Base-by-base conservation (phyloP, 108 stramenopile species). In the Phaeodactylum tricornutum region DNA sequence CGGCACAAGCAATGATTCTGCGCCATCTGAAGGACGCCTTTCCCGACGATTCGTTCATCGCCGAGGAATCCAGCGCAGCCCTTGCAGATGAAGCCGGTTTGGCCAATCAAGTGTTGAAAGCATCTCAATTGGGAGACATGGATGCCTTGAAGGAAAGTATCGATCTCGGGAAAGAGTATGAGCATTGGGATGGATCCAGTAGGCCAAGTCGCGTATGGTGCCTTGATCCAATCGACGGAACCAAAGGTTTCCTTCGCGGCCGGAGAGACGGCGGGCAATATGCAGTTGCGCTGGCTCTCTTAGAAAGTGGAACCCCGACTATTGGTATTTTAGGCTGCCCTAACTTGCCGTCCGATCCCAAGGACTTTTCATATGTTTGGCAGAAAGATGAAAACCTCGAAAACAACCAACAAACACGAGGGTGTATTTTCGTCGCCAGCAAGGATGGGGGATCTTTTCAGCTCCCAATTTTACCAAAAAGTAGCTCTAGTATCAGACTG, bases 141-240 rank as follows among this genome's bases (percentile, higher is more conserved):
- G 51, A 80, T 9, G 49, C 53, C 17, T 2, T 81, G 16, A 31
- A 45, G 34, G 23, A 44, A n/a, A 52, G 55, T 19, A 74, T 77
- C 27, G 70, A 80, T 24, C 57, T 61, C 25, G 80, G 71, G 14
- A 56, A 64, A 50, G 31, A 42, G 8, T 53, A 55, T 21, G 31
- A 26, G 21, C 17, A 38, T 4, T 44, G 52, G 43, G 51, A 44
- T 36, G 27, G 20, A 39, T 8, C n/a, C 12, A 17, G 38, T 25
- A 17, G 50, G 23, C 55, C 46, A 1, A 6, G 11, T 16, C 71
- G 72, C 35, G 47, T 79, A 9, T 94, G 86, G 87, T 65, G 68
- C 20, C 54, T 89, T 1, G 90, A 92, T 66, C 93, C 93, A 7
- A 90, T 92, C 37, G 90, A 95, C 53, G 93, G 90, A 26, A 95